Evolutionary conservation across 805 yeast species (phyloP).

Genomic region (Novakomyces olei): DNA sequence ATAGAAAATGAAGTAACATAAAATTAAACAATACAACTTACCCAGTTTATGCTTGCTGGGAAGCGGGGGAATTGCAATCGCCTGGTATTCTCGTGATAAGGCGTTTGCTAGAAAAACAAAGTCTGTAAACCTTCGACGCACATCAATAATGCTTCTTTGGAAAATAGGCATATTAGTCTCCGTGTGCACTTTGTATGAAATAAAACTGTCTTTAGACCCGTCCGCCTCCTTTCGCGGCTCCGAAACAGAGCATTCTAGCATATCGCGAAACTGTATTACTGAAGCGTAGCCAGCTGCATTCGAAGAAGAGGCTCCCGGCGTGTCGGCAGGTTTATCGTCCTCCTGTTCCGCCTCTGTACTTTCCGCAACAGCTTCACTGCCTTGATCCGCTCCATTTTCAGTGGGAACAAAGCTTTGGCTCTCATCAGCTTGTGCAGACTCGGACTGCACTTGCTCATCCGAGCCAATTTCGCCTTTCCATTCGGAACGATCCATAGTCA

Average conservation of each 20-base stretch:
- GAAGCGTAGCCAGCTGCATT: no score
- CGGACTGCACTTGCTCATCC: no score
- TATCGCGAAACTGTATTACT: no score
- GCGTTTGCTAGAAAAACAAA: constrained; percentile 59
- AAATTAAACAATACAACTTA: constrained; percentile 2
- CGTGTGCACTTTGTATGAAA: constrained; percentile 48
- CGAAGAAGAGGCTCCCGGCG: no score
- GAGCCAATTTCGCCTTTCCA: no score
- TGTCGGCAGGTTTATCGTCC: no score
- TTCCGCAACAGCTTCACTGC: no score
- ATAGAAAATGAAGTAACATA: not conserved
- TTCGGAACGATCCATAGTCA: no score
- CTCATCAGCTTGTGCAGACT: no score
- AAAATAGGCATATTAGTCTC: constrained; percentile 40
- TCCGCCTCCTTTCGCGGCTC: constrained; percentile 52
- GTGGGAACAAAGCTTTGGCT: no score
- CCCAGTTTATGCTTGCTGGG: constrained; percentile 71
- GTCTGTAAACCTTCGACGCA: constrained; percentile 71
- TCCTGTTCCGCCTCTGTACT: no score
- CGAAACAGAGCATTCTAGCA: constrained; percentile 11
- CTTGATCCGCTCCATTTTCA: no score
- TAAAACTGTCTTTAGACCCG: constrained; percentile 46
- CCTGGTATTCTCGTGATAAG: constrained; percentile 56
- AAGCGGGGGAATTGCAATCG: constrained; percentile 72
- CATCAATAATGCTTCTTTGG: constrained; percentile 22